Percentiles rank a stretch among this genome's conserved stretches.
These are phyloP conservation scores for Ophiostoma piceae DNA, from an alignment of 2,329 filamentous ascomycete species.

Conservation along the genomic window DNA sequence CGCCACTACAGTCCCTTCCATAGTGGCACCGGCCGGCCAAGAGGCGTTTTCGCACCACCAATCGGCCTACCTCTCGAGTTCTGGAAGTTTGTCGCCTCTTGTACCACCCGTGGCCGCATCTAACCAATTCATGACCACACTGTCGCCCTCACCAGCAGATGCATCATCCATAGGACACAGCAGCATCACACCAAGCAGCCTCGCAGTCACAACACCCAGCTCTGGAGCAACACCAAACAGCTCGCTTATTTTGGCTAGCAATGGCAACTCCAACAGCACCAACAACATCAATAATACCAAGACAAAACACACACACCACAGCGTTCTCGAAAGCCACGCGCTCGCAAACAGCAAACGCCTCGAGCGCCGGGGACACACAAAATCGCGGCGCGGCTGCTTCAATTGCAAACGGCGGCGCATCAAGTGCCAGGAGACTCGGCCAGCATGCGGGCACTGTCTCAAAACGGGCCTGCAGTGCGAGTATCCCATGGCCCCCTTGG, in stretches of 20 bases:
- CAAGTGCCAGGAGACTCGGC: conserved; percentile 63
- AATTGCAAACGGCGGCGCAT: conserved; percentile 63
- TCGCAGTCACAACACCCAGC: not conserved
- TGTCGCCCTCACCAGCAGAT: conserved; percentile 8
- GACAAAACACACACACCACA: conserved; percentile 18
- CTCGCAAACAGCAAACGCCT: conserved; percentile 35
- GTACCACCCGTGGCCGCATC: not conserved
- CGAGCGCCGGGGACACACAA: conserved; percentile 59
- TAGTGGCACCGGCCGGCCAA: not conserved
- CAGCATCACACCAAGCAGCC: not conserved
- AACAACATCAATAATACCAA: too few relatives aligned
- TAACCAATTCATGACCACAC: not conserved
- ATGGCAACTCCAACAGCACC: conserved; percentile 12
- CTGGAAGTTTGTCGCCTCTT: not conserved
- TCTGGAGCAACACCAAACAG: not conserved
- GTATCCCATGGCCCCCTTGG: conserved; percentile 50
- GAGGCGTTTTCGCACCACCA: not conserved
- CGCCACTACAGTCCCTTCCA: not conserved
- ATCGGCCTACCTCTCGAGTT: not conserved
- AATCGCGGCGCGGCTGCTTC: conserved; percentile 60
- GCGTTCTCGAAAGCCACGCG: conserved; percentile 11
- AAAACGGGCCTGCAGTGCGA: conserved; percentile 59
- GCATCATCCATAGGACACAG: not conserved
- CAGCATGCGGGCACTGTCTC: conserved; percentile 57
- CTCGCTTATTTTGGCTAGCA: conserved; percentile 3